Percentiles rank a stretch among this genome's conserved stretches.
Evolutionary conservation across 2,329 filamentous ascomycete genomes (phyloP).

Genomic region (Zasmidium cellare): DNA sequence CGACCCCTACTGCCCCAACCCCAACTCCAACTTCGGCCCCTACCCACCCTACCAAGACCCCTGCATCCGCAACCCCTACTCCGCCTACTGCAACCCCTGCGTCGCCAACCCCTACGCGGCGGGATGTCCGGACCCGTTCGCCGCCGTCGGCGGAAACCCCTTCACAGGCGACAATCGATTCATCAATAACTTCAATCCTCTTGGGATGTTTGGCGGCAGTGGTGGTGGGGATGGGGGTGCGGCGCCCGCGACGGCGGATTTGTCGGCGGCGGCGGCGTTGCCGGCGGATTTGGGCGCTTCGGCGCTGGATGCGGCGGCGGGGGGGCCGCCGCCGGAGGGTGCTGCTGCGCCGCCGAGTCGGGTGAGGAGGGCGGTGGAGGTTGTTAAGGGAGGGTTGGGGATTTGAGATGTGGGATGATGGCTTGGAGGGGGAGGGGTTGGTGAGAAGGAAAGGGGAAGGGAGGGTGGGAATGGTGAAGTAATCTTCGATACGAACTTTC

Average conservation of each 20-base stretch:
- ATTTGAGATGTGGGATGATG: not conserved
- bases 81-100: not conserved
- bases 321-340: not conserved
- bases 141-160: not conserved
- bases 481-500: no score
- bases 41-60: not conserved
- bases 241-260: no score
- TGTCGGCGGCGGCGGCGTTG: no score
- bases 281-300: no score
- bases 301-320: not conserved
- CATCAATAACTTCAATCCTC: not conserved
- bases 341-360: not conserved
- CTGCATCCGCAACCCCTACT: not conserved
- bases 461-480: no score
- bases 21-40: not conserved
- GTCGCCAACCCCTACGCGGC: not conserved
- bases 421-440: no score
- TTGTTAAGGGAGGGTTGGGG: not conserved
- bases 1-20: not conserved
- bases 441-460: no score
- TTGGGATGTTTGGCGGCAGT: not conserved
- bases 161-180: not conserved
- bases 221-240: no score
- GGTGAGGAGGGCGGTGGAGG: not conserved
- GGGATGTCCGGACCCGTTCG: not conserved